A percentile compares a stretch with the other conserved stretches of the same genome.
These are phyloP conservation scores for Pyrus hybrid DNA, from an alignment of 331 rosid species.

Conservation along the genomic window DNA sequence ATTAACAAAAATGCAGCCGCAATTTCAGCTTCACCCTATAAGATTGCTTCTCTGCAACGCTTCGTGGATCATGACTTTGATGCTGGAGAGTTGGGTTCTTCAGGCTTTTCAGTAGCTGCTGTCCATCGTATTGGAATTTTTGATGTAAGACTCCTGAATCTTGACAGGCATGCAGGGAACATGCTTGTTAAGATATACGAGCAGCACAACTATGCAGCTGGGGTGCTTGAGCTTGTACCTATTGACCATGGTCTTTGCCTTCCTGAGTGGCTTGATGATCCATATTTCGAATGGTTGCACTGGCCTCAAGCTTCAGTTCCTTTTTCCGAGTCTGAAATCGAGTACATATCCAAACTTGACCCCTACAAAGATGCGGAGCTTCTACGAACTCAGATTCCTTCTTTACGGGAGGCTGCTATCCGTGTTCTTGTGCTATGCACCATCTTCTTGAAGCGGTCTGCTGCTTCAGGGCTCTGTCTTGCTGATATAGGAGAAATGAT, in stretches of 20 bases:
- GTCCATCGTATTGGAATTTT: constrained; percentile 78
- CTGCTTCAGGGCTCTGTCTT: constrained; percentile 57
- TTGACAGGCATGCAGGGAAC: constrained; percentile 92
- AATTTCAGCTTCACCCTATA: constrained; percentile 24
- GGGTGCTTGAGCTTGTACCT: constrained; percentile 67
- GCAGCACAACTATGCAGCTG: constrained; percentile 9
- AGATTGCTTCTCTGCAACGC: constrained; percentile 83
- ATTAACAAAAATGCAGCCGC: constrained; percentile 14
- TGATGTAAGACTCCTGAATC: constrained; percentile 69
- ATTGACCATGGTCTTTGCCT: constrained; percentile 95
- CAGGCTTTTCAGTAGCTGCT: constrained; percentile 62
- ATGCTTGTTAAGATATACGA: constrained; percentile 63
- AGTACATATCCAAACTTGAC: constrained; percentile 67
- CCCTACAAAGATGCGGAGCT: constrained; percentile 73
- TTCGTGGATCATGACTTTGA: constrained; percentile 76
- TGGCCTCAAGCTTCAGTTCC: constrained; percentile 92
- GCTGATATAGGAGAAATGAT: constrained; percentile 79
- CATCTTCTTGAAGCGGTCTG: constrained; percentile 64
- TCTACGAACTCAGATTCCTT: constrained; percentile 54
- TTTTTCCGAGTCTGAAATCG: constrained; percentile 61
- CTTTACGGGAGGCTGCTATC: constrained; percentile 54
- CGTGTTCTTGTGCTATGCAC: constrained; percentile 83
- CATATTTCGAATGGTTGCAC: constrained; percentile 94
- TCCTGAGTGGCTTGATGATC: constrained; percentile 94
- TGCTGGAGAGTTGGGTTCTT: constrained; percentile 85